Evolutionary conservation across 148 eudicot genomes (phyloP).

Genomic region (Rhododendron henanense): DNA sequence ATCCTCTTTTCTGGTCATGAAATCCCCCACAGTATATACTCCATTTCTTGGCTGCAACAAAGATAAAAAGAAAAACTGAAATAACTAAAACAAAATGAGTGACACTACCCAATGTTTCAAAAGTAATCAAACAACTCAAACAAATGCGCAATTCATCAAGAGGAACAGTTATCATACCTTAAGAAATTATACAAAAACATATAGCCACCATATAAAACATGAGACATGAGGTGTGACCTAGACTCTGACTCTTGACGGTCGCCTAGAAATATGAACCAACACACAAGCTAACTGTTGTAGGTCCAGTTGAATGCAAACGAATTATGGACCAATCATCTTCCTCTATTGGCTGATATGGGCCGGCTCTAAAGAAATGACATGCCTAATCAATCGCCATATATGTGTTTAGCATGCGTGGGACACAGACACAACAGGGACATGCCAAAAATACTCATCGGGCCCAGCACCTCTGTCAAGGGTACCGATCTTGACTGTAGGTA

Average conservation of each 20-base stretch:
- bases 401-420: too few relatives aligned
- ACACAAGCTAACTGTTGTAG: background rate
- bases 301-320: too few relatives aligned
- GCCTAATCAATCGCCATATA: too few relatives aligned
- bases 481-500: too few relatives aligned
- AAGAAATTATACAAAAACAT: background rate
- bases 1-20: slow-evolving; percentile 72
- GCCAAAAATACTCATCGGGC: too few relatives aligned
- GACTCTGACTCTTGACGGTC: background rate
- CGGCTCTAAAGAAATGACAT: too few relatives aligned
- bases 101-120: background rate
- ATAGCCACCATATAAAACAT: background rate
- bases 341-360: too few relatives aligned
- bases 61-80: background rate
- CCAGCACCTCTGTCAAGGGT: too few relatives aligned
- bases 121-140: background rate
- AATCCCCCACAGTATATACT: slow-evolving; percentile 73
- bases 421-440: too few relatives aligned
- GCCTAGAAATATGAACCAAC: background rate
- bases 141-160: background rate
- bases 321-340: too few relatives aligned
- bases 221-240: background rate
- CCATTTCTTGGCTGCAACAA: slow-evolving; percentile 60
- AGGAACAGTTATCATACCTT: background rate
- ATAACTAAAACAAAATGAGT: background rate